These are phyloP conservation scores for Babesia ovata DNA, from an alignment of 169 alveolate species.

Conservation along the genomic window DNA sequence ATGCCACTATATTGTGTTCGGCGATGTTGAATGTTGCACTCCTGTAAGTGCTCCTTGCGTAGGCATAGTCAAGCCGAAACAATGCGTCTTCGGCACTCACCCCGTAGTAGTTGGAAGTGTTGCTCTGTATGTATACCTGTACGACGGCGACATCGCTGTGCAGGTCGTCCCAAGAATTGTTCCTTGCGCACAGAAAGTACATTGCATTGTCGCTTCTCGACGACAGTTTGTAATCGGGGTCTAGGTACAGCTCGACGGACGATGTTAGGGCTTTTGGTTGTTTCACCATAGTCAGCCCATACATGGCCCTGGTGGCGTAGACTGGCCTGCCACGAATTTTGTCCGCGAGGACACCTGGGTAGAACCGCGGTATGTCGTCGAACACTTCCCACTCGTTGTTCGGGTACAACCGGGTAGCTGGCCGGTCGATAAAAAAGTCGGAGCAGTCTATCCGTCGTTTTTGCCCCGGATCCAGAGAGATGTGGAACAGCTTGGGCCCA, in stretches of 20 bases:
- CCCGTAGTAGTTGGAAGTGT: slow-evolving; percentile 21
- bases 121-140: slow-evolving; percentile 25
- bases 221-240: slow-evolving; percentile 3
- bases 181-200: slow-evolving; percentile 25
- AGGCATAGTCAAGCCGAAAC: not conserved
- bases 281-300: slow-evolving; percentile 13
- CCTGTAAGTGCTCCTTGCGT: not conserved
- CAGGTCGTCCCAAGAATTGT: slow-evolving; percentile 20
- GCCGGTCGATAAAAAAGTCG: slow-evolving; percentile 12
- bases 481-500: slow-evolving; percentile 19
- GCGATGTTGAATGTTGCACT: slow-evolving; percentile 29
- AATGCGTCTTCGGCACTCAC: slow-evolving; percentile 16
- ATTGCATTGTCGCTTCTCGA: slow-evolving; percentile 32
- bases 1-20: slow-evolving; percentile 15
- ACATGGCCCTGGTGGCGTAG: slow-evolving; percentile 29
- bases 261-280: not conserved
- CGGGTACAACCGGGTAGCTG: slow-evolving; percentile 2
- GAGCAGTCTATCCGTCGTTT: slow-evolving; percentile 8
- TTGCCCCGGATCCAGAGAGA: slow-evolving; percentile 11
- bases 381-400: slow-evolving; percentile 5
- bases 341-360: slow-evolving; percentile 10
- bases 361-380: slow-evolving; percentile 36
- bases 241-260: not conserved
- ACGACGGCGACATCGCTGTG: slow-evolving; percentile 34
- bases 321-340: slow-evolving; percentile 13